Conservation (phyloP, 176 grass and related monocot genomes). For the Hordeum vulgare region DNA sequence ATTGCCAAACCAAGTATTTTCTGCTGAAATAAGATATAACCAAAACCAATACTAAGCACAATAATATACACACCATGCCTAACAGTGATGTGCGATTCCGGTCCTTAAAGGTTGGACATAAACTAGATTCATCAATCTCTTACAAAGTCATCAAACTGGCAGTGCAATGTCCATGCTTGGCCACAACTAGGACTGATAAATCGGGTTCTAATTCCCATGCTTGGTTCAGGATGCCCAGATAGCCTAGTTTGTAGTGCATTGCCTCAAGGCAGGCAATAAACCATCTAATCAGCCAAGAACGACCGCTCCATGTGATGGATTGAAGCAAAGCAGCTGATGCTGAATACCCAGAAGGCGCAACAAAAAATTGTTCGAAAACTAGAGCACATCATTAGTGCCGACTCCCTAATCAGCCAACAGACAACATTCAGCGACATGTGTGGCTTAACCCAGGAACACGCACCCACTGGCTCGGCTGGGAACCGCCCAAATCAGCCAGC, state of each 20-base stretch:
- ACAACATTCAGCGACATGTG: too few relatives aligned
- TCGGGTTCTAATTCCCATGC: background rate
- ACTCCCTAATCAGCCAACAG: background rate
- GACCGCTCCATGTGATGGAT: background rate
- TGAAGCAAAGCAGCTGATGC: background rate
- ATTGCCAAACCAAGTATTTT: background rate
- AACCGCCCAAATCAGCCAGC: background rate
- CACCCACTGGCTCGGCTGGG: background rate
- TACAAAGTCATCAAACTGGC: background rate
- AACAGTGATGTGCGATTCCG: too few relatives aligned
- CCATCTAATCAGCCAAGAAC: background rate
- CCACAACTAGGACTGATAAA: background rate
- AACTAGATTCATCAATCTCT: background rate
- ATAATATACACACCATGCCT: too few relatives aligned
- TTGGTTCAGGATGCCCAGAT: background rate
- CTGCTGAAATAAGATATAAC: background rate
- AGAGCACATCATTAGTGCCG: too few relatives aligned
- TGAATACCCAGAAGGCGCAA: background rate
- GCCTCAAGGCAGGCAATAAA: background rate
- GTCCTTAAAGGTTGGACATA: too few relatives aligned
- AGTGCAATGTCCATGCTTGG: background rate
- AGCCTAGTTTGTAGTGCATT: background rate
- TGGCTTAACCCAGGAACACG: background rate
- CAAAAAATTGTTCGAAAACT: background rate
- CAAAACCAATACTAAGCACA: too few relatives aligned